A percentile compares a stretch with the other conserved stretches of the same genome.
phyloP scores from a whole-genome alignment of 768 basidiomycete species.

The Suillus americanus region DNA sequence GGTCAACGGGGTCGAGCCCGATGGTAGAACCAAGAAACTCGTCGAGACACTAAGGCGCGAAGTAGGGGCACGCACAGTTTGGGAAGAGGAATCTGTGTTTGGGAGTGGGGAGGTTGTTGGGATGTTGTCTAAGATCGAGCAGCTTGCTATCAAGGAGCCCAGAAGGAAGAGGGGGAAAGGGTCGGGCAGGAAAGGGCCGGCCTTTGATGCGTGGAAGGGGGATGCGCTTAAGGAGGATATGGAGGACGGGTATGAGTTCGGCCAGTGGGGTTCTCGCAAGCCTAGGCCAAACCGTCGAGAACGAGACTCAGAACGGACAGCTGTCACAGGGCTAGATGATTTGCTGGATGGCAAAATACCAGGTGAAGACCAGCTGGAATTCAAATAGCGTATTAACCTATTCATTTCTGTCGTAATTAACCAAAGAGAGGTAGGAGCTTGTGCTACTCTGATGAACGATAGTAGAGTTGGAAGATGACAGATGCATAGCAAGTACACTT shows the following conservation, averaged over 20 bases:
- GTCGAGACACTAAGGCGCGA: constrained; percentile 65
- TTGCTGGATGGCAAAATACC: background rate
- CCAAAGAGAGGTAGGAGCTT: background rate
- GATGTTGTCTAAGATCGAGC: constrained; percentile 53
- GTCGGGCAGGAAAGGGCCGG: constrained; percentile 25
- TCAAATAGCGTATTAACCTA: constrained; percentile 3
- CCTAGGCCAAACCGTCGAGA: background rate
- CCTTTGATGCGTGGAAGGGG: constrained; percentile 42
- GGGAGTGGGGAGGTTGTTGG: constrained; percentile 52
- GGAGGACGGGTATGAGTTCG: constrained; percentile 49
- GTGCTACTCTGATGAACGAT: background rate
- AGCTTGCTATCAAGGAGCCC: constrained; percentile 29
- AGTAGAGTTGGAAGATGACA: constrained; percentile 1
- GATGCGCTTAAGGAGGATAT: constrained; percentile 26
- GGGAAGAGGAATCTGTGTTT: constrained; percentile 46
- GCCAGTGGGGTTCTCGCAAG: constrained; percentile 38
- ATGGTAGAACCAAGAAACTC: constrained; percentile 58
- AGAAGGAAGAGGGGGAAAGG: constrained; percentile 18
- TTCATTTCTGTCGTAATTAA: constrained; percentile 4
- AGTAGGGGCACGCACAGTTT: constrained; percentile 53
- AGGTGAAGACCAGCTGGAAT: background rate
- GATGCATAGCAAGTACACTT: constrained; percentile 7
- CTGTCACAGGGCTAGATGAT: background rate
- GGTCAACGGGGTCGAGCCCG: constrained; percentile 70
- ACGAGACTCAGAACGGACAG: background rate